phyloP scores from a whole-genome alignment of 2,329 filamentous ascomycete genomes.

The Aspergillus sp. region DNA sequence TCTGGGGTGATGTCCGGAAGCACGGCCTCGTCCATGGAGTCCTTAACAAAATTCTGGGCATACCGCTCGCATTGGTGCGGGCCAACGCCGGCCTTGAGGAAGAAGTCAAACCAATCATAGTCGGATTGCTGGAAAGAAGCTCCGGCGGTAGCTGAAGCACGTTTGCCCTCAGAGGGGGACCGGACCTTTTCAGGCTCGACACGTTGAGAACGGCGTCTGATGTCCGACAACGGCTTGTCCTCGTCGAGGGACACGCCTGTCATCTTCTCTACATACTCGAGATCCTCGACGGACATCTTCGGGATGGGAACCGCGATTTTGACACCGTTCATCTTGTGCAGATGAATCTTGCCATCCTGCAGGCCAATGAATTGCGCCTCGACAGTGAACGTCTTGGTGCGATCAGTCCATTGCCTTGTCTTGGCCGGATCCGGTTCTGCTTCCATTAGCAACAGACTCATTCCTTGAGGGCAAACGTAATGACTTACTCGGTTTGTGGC shows the following conservation, averaged over 20 bases:
- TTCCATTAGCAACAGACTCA: slow-evolving; percentile 2
- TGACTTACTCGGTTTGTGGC: slow-evolving; percentile 72
- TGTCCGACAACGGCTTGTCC: slow-evolving; percentile 87
- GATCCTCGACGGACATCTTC: slow-evolving; percentile 94
- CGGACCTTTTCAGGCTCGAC: slow-evolving; percentile 31
- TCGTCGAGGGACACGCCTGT: slow-evolving; percentile 89
- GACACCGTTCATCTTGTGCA: slow-evolving; percentile 96
- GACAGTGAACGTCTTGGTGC: slow-evolving; percentile 93
- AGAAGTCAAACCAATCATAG: slow-evolving; percentile 99
- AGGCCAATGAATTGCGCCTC: slow-evolving; percentile 95
- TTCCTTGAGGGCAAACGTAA: background rate
- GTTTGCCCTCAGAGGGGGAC: slow-evolving; percentile 40
- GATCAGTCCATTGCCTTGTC: slow-evolving; percentile 90
- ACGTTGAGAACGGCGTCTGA: slow-evolving; percentile 54
- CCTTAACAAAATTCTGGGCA: slow-evolving; percentile 80
- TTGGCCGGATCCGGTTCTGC: slow-evolving; percentile 79
- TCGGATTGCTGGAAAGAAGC: slow-evolving; percentile 52
- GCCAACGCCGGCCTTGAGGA: slow-evolving; percentile 86
- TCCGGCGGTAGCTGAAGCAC: slow-evolving; percentile 30
- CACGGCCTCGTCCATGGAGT: slow-evolving; percentile 95
- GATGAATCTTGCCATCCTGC: slow-evolving; percentile 93
- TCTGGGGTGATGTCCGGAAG: slow-evolving; percentile 84
- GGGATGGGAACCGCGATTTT: slow-evolving; percentile 94
- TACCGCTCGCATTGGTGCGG: slow-evolving; percentile 94
- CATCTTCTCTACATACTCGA: slow-evolving; percentile 87